phyloP scores from a whole-genome alignment of 768 basidiomycete species.

The Rhodocollybia butyracea region DNA sequence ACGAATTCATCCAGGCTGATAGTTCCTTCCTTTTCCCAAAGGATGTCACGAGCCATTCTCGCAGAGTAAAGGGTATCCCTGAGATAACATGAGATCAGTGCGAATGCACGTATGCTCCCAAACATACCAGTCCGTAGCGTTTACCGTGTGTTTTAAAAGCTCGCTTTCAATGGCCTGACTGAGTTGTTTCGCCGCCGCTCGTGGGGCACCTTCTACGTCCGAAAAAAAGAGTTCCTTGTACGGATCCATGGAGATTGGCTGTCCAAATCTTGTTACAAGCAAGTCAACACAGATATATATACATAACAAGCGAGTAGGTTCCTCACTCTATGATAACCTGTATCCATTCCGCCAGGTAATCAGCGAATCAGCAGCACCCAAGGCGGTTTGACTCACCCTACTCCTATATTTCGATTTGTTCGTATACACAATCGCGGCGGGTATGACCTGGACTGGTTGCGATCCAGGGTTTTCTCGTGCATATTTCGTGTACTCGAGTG shows the following conservation, averaged over 20 bases:
- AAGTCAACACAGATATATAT: constrained; percentile 11
- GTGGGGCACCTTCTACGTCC: constrained; percentile 59
- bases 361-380: not conserved
- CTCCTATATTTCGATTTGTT: constrained; percentile 96
- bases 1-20: constrained; percentile 84
- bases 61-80: constrained; percentile 92
- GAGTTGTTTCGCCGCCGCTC: constrained; percentile 82
- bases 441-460: constrained; percentile 64
- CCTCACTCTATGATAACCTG: constrained; percentile 75
- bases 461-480: constrained; percentile 51
- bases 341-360: too few relatives aligned
- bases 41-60: constrained; percentile 86
- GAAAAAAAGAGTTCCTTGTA: constrained; percentile 80
- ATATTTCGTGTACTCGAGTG: constrained; percentile 89
- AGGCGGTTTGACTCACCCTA: constrained; percentile 58
- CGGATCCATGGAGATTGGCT: constrained; percentile 70
- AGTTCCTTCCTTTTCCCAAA: constrained; percentile 83
- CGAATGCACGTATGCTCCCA: not conserved
- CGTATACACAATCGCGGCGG: constrained; percentile 89
- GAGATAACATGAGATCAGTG: not conserved
- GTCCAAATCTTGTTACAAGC: constrained; percentile 61
- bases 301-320: not conserved
- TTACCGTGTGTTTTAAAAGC: constrained; percentile 76
- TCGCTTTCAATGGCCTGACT: constrained; percentile 71
- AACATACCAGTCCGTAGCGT: constrained; percentile 90